Conservation (phyloP, 1,284 basidiomycete species). For the Cutaneotrichosporon sp. region DNA sequence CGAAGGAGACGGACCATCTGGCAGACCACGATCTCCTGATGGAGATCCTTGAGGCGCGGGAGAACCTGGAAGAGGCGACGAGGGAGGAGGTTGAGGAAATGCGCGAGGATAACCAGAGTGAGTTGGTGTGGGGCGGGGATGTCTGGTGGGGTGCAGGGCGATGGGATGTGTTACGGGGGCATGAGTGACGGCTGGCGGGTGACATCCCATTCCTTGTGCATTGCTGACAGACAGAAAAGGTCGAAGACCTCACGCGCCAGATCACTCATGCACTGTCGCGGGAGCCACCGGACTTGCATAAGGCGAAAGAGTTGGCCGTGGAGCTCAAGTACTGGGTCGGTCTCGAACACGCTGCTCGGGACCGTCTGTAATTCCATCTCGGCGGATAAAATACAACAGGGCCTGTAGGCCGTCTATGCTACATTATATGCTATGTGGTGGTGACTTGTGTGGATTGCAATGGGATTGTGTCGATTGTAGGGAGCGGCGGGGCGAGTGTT, state of each 20-base stretch:
- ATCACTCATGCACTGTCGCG: conserved; percentile 51
- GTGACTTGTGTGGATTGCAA: too few species aligned
- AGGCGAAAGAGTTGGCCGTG: conserved; percentile 60
- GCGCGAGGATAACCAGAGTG: conserved; percentile 59
- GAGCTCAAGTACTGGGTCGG: conserved; percentile 71
- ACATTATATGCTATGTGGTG: neutral
- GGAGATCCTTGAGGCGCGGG: conserved; percentile 75
- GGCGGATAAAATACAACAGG: too few species aligned
- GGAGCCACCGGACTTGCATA: conserved; percentile 55
- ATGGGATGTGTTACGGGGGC: too few species aligned
- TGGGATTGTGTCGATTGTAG: too few species aligned
- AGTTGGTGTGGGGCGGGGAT: conserved; percentile 31
- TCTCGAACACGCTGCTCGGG: conserved; percentile 64
- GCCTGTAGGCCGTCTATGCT: too few species aligned
- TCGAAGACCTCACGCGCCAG: conserved; percentile 51
- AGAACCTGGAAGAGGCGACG: conserved; percentile 66
- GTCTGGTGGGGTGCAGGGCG: too few species aligned
- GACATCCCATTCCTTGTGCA: neutral
- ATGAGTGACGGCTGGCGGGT: neutral
- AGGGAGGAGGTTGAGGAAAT: conserved; percentile 57
- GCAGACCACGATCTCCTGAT: conserved; percentile 68
- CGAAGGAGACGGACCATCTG: conserved; percentile 68
- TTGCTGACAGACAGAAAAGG: conserved; percentile 52
- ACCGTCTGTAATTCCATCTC: conserved; percentile 26
- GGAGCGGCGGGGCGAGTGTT: too few species aligned